Evolutionary conservation across 176 grass and related monocot species (phyloP), one percentile per base, ranked within the genome.

Genomic region (Elymus sibiricus): DNA sequence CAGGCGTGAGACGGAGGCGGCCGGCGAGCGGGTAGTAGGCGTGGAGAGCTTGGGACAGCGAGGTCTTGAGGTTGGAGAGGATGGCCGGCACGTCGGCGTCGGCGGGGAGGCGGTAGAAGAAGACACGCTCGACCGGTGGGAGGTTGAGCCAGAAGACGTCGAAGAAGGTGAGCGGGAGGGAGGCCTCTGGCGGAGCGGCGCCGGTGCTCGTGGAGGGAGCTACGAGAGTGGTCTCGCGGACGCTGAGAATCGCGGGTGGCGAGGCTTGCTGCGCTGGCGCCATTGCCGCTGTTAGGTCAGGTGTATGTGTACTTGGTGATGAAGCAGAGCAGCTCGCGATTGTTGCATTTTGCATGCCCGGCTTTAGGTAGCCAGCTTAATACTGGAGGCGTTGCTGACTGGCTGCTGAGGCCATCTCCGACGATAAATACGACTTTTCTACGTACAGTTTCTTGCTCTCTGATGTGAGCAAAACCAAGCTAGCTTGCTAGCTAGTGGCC

Each of bases 141-240:
- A 43, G 26, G 13, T 8, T 73, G n/a, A 43, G 22, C 71, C 71
- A 74, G 24, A 74, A 1, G 42, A 47, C 42, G 71, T 74, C 71
- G 40, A 74, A 74, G 71, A 47, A 74, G 42, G 71, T 74, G 71
- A 74, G 71, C 71, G 42, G 71, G 42, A 74, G 71, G 71, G 42
- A 74, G 15, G 24, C 5, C 42, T 74, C 71, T 24, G 40, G 71
- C 40, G 39, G 70, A 24, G 24, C 39, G 40, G 40, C 42, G 42
- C 42, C 42, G 42, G 42, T 10, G 3, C 13, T 28, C 24, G 12
- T 24, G 13, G 24, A 74, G 24, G 71, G 71, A 16, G 24, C 14
- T 5, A 47, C 42, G 24, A 74, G 40, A 9, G 42, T 74, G 13
- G 71, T 74, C 14, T 74, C 25, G 24, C 2, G 40, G 42, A 74